A percentile compares a stretch with the other conserved stretches of the same genome.
phyloP scores from a whole-genome alignment of 257 asterid species.

The Solanum sejunctum region DNA sequence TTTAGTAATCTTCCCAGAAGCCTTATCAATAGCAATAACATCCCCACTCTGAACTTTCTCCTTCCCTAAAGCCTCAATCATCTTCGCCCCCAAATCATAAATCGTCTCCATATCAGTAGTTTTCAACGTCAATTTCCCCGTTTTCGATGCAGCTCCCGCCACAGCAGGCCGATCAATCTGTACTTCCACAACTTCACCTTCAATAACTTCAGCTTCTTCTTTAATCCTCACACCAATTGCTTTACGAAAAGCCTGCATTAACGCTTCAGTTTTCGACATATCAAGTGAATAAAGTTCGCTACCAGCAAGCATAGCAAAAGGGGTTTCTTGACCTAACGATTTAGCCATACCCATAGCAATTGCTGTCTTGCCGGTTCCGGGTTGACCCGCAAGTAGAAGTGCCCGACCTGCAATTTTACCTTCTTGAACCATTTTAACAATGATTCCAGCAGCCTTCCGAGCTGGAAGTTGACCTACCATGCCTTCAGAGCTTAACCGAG shows the following conservation, averaged over 20 bases:
- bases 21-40: conserved; percentile 80
- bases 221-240: conserved; percentile 79
- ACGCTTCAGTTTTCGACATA: conserved; percentile 87
- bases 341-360: conserved; percentile 94
- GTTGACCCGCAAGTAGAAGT: conserved; percentile 74
- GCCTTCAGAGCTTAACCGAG: conserved; percentile 66
- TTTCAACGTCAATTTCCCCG: conserved; percentile 71
- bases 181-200: conserved; percentile 85
- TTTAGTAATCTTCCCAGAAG: conserved; percentile 80
- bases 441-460: conserved; percentile 79
- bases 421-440: conserved; percentile 70
- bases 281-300: conserved; percentile 85
- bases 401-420: conserved; percentile 80
- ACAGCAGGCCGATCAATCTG: conserved; percentile 75
- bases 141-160: conserved; percentile 68
- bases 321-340: conserved; percentile 81
- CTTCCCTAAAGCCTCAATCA: conserved; percentile 89
- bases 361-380: conserved; percentile 81
- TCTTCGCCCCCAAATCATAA: conserved; percentile 76
- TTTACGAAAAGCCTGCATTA: conserved; percentile 81
- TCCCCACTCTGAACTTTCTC: conserved; percentile 95
- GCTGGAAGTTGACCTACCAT: conserved; percentile 82
- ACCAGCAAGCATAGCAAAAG: conserved; percentile 83
- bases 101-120: conserved; percentile 92
- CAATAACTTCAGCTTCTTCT: conserved; percentile 84